Percentiles rank a stretch among this genome's conserved stretches.
phyloP scores from a whole-genome alignment of 306 rosid genomes.

The Vachellia pachyceras region DNA sequence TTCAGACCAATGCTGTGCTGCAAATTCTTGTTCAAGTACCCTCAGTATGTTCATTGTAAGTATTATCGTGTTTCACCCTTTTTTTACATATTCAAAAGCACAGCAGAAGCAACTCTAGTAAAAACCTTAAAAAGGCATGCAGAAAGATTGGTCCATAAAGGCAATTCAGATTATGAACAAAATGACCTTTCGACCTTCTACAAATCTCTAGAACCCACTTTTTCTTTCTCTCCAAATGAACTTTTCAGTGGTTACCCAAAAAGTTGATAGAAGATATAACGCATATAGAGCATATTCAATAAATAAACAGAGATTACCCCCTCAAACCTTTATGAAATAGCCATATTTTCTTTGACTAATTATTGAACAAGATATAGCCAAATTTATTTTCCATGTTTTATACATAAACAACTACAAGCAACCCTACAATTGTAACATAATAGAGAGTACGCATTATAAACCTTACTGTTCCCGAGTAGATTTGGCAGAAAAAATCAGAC shows the following conservation, averaged over 20 bases:
- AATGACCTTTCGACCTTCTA: neutral
- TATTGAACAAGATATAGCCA: neutral
- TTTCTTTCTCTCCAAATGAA: neutral
- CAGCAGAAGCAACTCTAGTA: conserved; percentile 17
- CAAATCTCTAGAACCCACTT: conserved; percentile 1
- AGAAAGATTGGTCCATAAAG: conserved; percentile 14
- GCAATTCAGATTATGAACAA: conserved; percentile 16
- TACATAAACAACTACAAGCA: neutral
- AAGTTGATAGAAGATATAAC: neutral
- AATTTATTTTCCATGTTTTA: neutral
- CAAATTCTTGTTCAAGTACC: conserved; percentile 22
- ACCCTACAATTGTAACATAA: conserved; percentile 10
- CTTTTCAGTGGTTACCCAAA: conserved; percentile 12
- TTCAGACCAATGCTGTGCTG: conserved; percentile 21
- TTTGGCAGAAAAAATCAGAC: conserved; percentile 15
- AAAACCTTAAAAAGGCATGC: neutral
- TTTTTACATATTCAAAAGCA: neutral
- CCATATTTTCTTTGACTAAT: neutral
- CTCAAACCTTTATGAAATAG: conserved; percentile 15
- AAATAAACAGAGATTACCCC: conserved; percentile 26
- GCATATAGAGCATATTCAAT: conserved; percentile 12
- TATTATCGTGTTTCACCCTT: neutral
- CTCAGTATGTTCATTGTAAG: neutral
- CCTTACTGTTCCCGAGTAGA: neutral
- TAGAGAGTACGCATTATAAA: conserved; percentile 1